Conservation (phyloP, 202 grass and related monocot species). For the Carex arenaria region DNA sequence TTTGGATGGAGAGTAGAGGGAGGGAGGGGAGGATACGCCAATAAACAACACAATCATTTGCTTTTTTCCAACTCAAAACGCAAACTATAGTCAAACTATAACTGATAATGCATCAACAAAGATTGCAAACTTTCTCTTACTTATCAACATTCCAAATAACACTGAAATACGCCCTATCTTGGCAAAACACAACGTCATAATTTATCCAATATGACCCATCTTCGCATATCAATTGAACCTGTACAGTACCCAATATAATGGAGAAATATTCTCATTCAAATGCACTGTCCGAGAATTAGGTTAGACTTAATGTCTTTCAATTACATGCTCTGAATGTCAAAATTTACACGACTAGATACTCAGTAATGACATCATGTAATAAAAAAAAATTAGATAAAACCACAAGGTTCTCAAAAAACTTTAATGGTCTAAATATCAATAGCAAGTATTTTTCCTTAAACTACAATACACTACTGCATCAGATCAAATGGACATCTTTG, state of each 20-base stretch:
- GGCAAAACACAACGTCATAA: not conserved
- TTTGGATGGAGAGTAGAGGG: too few relatives aligned
- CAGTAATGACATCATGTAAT: not conserved
- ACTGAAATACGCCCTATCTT: not conserved
- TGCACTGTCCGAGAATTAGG: not conserved
- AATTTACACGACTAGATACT: not conserved
- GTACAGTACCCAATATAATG: not conserved
- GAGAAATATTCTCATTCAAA: not conserved
- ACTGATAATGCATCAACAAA: too few relatives aligned
- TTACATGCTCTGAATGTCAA: conserved; percentile 1
- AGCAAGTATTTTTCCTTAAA: not conserved
- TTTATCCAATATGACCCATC: not conserved
- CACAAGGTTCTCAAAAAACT: not conserved
- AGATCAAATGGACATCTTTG: not conserved
- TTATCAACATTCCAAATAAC: too few relatives aligned
- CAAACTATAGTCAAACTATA: too few relatives aligned
- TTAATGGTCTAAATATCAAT: not conserved
- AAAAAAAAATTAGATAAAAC: not conserved
- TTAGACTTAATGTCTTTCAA: not conserved
- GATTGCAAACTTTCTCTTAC: too few relatives aligned
- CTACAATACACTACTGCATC: not conserved
- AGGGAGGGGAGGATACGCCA: too few relatives aligned
- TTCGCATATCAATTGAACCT: not conserved
- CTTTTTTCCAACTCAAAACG: too few relatives aligned
- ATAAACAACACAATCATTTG: too few relatives aligned